Conservation (phyloP, 257 asterid genomes). For the Nicotiana tabacum region DNA sequence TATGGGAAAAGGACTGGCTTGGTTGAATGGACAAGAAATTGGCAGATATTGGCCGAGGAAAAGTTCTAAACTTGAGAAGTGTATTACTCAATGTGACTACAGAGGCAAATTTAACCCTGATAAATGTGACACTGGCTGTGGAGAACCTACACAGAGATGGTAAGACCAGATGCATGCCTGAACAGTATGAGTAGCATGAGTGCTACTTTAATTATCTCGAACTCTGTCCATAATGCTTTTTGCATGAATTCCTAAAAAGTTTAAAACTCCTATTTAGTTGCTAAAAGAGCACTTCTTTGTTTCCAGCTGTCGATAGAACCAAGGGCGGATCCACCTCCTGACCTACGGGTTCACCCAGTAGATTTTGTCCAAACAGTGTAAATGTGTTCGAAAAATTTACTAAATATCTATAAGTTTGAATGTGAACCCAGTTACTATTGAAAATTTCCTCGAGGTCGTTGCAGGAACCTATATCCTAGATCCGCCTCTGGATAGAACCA, state of each 20-base stretch:
- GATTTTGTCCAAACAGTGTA: too few species aligned
- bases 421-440: too few species aligned
- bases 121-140: slow-evolving; percentile 84
- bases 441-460: too few species aligned
- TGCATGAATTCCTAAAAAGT: background rate
- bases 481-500: background rate
- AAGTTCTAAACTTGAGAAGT: slow-evolving; percentile 56
- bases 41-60: slow-evolving; percentile 89
- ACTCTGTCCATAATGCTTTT: background rate
- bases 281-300: background rate
- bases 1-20: slow-evolving; percentile 93
- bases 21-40: slow-evolving; percentile 89
- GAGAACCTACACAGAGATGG: slow-evolving; percentile 93
- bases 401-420: too few species aligned
- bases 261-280: background rate
- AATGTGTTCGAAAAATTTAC: too few species aligned
- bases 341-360: too few species aligned
- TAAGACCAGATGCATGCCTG: slow-evolving; percentile 22
- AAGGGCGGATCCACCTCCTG: too few species aligned
- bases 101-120: slow-evolving; percentile 80
- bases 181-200: background rate
- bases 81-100: slow-evolving; percentile 66
- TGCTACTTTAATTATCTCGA: background rate
- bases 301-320: background rate
- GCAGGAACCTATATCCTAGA: too few species aligned